A percentile compares a stretch with the other conserved stretches of the same genome.
These are phyloP conservation scores for Ophiocytium majus DNA, from an alignment of 352 stramenopile genomes.

Conservation along the genomic window DNA sequence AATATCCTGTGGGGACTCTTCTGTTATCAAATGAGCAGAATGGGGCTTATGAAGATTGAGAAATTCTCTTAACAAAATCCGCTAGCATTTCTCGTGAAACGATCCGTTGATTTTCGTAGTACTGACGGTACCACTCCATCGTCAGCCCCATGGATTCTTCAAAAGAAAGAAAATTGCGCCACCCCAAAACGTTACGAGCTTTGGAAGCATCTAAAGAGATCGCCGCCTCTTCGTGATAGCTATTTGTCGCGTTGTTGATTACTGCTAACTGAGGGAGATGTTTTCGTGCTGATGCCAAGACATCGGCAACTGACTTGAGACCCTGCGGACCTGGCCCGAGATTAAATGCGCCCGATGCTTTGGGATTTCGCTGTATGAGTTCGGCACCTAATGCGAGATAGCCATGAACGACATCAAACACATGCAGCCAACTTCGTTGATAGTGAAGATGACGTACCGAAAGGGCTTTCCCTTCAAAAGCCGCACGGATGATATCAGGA, in stretches of 20 bases:
- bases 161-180: neutral
- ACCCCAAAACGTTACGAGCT: neutral
- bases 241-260: neutral
- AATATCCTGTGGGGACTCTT: neutral
- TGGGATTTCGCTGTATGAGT: neutral
- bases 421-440: neutral
- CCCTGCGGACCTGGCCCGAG: neutral
- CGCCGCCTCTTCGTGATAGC: neutral
- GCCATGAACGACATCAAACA: neutral
- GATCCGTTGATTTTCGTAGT: no score
- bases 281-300: neutral
- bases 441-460: neutral
- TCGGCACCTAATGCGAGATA: neutral
- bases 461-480: neutral
- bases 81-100: no score
- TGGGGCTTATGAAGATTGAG: no score
- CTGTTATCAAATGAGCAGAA: neutral
- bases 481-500: neutral
- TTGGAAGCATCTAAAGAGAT: neutral
- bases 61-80: no score
- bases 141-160: neutral
- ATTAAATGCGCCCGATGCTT: neutral
- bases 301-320: neutral
- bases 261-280: neutral
- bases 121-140: neutral